phyloP scores from a whole-genome alignment of 2,329 filamentous ascomycete genomes.

The Aspergillus sp. region DNA sequence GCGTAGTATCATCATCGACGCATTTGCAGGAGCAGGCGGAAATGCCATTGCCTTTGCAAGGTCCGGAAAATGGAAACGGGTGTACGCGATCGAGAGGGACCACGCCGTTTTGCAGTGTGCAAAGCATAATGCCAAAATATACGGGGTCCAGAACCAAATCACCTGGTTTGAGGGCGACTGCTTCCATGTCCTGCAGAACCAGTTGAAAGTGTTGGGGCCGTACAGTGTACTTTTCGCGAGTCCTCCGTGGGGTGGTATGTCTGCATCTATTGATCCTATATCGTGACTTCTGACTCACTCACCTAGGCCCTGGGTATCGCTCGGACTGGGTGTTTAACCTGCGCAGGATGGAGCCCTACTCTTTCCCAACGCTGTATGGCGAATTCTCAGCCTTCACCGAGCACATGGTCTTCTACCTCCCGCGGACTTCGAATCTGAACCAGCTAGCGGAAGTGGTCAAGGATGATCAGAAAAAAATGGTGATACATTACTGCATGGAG shows the following conservation, averaged over 20 bases:
- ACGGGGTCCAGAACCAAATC: constrained; percentile 68
- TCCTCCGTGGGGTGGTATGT: constrained; percentile 63
- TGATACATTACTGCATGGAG: constrained; percentile 84
- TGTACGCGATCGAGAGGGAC: constrained; percentile 86
- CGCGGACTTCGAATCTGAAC: constrained; percentile 70
- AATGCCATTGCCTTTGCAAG: constrained; percentile 92
- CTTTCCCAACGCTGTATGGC: constrained; percentile 51
- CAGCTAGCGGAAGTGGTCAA: constrained; percentile 56
- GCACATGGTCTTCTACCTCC: constrained; percentile 67
- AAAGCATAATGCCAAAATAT: constrained; percentile 80
- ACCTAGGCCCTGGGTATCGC: constrained; percentile 52
- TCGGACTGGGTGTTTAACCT: constrained; percentile 69
- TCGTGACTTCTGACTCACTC: constrained; percentile 2
- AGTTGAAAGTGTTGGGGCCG: constrained; percentile 39
- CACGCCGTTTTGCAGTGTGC: constrained; percentile 73
- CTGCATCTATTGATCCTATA: not conserved
- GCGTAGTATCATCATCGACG: constrained; percentile 67
- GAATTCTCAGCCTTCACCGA: constrained; percentile 47
- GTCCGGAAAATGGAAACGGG: constrained; percentile 65
- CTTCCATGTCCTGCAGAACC: constrained; percentile 57
- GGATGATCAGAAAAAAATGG: constrained; percentile 51
- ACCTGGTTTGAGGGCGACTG: constrained; percentile 82
- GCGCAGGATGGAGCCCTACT: constrained; percentile 80
- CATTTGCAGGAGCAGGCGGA: constrained; percentile 84
- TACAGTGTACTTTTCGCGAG: constrained; percentile 59